A percentile compares a stretch with the other conserved stretches of the same genome.
Evolutionary conservation across 805 yeast genomes (phyloP).

Genomic region (Kazachstania bromeliacearum): DNA sequence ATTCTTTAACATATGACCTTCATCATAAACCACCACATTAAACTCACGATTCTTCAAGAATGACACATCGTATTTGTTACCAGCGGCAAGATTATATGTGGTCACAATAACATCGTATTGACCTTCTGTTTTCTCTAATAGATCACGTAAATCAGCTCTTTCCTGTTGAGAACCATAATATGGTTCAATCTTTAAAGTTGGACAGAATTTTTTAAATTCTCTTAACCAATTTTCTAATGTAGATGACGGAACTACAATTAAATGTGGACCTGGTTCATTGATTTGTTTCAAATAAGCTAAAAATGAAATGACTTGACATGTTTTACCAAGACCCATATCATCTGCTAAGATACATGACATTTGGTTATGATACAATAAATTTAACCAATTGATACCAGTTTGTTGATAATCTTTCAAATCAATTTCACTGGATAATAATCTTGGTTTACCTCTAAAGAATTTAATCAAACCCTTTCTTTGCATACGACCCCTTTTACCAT

Average conservation of each 20-base stretch:
- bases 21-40: constrained; percentile 89
- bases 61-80: constrained; percentile 69
- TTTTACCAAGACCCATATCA: constrained; percentile 97
- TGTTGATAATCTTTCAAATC: constrained; percentile 83
- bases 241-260: constrained; percentile 92
- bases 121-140: constrained; percentile 42
- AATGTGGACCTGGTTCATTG: constrained; percentile 63
- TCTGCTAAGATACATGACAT: constrained; percentile 93
- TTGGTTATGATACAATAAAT: constrained; percentile 62
- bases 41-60: constrained; percentile 68
- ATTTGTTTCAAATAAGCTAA: constrained; percentile 71
- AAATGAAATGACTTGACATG: constrained; percentile 92
- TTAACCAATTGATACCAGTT: constrained; percentile 94
- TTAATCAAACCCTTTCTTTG: constrained; percentile 16
- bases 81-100: constrained; percentile 86
- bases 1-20: constrained; percentile 94
- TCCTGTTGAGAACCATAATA: constrained; percentile 85
- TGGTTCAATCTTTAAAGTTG: constrained; percentile 72
- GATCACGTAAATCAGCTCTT: constrained; percentile 74
- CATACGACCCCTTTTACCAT: constrained; percentile 5
- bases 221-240: constrained; percentile 96
- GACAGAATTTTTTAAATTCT: constrained; percentile 86
- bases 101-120: constrained; percentile 85
- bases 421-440: constrained; percentile 49
- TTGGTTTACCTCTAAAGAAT: constrained; percentile 67